These are phyloP conservation scores for Rosa hybrid DNA, from an alignment of 331 rosid genomes.

Conservation along the genomic window DNA sequence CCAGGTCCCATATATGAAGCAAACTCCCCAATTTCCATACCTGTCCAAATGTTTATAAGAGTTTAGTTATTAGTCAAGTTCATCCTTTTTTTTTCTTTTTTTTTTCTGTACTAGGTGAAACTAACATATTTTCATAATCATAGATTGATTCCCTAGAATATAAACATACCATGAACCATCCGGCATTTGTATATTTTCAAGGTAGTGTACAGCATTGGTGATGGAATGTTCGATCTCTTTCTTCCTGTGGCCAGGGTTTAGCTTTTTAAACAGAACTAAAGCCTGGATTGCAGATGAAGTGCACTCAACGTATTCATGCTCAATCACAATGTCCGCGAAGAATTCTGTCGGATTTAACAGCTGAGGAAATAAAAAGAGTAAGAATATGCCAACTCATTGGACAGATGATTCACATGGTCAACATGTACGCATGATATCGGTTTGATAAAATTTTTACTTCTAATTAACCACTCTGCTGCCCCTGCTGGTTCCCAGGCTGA, in stretches of 20 bases:
- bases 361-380: slow-evolving; percentile 29
- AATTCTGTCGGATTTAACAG: slow-evolving; percentile 65
- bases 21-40: slow-evolving; percentile 66
- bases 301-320: slow-evolving; percentile 77
- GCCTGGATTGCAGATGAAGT: slow-evolving; percentile 59
- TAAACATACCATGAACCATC: slow-evolving; percentile 20
- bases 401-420: not conserved
- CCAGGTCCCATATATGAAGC: slow-evolving; percentile 70
- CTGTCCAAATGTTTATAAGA: not conserved
- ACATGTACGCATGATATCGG: not conserved
- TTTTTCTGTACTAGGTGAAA: not conserved
- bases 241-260: slow-evolving; percentile 23
- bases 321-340: slow-evolving; percentile 65
- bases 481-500: slow-evolving; percentile 81
- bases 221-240: slow-evolving; percentile 22
- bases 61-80: not conserved
- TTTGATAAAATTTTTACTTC: slow-evolving; percentile 49
- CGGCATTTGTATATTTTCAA: slow-evolving; percentile 16
- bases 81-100: no score
- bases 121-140: not conserved
- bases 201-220: slow-evolving; percentile 1
- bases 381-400: not conserved
- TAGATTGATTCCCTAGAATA: not conserved
- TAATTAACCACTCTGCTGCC: slow-evolving; percentile 60
- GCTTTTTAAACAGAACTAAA: slow-evolving; percentile 33